These are phyloP conservation scores for Coffea canephora DNA, from an alignment of 257 asterid species.

Conservation along the genomic window DNA sequence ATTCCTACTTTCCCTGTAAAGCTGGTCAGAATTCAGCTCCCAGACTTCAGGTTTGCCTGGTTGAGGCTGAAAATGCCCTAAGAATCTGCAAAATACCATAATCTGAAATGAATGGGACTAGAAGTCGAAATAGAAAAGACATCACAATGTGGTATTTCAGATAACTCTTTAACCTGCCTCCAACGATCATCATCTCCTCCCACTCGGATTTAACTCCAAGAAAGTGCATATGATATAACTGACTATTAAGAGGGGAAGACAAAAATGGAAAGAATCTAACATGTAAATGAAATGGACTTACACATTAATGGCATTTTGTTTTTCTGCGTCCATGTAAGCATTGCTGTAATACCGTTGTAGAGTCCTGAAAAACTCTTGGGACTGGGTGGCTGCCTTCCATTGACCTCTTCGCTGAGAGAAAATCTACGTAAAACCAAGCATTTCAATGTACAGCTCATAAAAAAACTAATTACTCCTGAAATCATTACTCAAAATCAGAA, in stretches of 20 bases:
- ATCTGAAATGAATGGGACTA: conserved; percentile 10
- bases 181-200: conserved; percentile 1
- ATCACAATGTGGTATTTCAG: background rate
- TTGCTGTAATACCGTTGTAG: conserved; percentile 94
- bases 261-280: background rate
- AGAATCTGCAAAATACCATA: conserved; percentile 56
- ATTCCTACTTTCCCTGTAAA: conserved; percentile 49
- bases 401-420: conserved; percentile 96
- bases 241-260: background rate
- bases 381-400: conserved; percentile 96
- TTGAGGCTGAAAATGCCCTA: conserved; percentile 89
- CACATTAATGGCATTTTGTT: conserved; percentile 95
- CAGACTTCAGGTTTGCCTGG: conserved; percentile 79
- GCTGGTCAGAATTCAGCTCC: conserved; percentile 79
- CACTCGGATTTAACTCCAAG: background rate
- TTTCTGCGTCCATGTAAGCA: conserved; percentile 89
- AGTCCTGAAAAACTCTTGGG: conserved; percentile 96
- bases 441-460: conserved; percentile 13
- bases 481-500: background rate
- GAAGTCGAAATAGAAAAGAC: background rate
- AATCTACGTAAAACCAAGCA: conserved; percentile 42
- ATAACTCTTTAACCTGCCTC: background rate
- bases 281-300: conserved; percentile 37
- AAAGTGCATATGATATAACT: background rate
- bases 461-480: background rate